Percentiles rank a stretch among this genome's conserved stretches.
Evolutionary conservation across 2,329 filamentous ascomycete genomes (phyloP).

Genomic region (Cladosporium velox): DNA sequence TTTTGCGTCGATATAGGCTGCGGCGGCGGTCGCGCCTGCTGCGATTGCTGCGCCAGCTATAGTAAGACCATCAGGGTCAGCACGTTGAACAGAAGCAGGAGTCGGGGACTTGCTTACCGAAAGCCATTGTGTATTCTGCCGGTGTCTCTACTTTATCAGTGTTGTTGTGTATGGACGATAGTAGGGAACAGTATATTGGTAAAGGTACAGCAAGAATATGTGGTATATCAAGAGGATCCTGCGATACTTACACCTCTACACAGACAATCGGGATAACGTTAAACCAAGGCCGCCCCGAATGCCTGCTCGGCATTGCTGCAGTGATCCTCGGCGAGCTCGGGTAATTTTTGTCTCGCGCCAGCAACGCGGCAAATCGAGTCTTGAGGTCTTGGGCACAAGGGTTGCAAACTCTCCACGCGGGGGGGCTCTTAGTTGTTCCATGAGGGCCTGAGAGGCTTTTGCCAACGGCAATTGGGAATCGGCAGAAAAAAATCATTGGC

Average conservation of each 20-base stretch:
- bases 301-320: conserved; percentile 13
- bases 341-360: neutral
- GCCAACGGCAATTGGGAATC: neutral
- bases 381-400: neutral
- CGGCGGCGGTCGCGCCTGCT: conserved; percentile 18
- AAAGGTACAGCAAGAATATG: neutral
- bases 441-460: neutral
- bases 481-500: neutral
- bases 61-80: neutral
- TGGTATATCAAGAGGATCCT: neutral
- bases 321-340: conserved; percentile 6
- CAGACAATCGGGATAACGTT: neutral
- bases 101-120: conserved; percentile 10
- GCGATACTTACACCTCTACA: neutral
- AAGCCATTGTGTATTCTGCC: conserved; percentile 13
- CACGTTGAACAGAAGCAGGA: neutral
- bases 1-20: conserved; percentile 67
- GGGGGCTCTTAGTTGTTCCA: neutral
- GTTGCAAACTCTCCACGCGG: neutral
- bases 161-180: neutral
- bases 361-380: conserved; percentile 6
- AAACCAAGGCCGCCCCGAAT: conserved; percentile 14
- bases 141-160: neutral
- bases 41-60: conserved; percentile 19
- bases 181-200: neutral